A percentile compares a stretch with the other conserved stretches of the same genome.
phyloP scores from a whole-genome alignment of 345 rosid species.

The Salix brachista region DNA sequence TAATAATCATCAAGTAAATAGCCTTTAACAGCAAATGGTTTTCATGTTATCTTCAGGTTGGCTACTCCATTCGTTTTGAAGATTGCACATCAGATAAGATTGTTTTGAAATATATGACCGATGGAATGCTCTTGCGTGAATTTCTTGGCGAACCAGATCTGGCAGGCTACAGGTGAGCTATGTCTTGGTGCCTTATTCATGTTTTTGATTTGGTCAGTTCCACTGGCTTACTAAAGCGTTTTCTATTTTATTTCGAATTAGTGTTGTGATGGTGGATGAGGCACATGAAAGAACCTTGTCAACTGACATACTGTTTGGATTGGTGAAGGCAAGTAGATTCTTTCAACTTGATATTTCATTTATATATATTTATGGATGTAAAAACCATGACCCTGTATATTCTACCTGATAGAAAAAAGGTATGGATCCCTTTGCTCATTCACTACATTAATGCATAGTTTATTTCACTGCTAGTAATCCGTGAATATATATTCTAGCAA shows the following conservation, averaged over 20 bases:
- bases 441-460: not conserved
- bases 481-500: not conserved
- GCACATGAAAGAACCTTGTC: constrained; percentile 99
- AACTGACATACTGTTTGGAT: constrained; percentile 90
- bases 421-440: not conserved
- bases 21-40: not conserved
- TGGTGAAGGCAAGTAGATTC: constrained; percentile 66
- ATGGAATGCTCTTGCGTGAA: constrained; percentile 93
- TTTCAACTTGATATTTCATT: not conserved
- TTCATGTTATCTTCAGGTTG: constrained; percentile 52
- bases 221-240: constrained; percentile 13
- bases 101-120: constrained; percentile 88
- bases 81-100: constrained; percentile 98
- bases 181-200: not conserved
- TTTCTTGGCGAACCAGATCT: constrained; percentile 92
- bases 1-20: too few relatives aligned
- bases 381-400: not conserved
- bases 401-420: not conserved
- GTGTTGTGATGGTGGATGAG: constrained; percentile 95
- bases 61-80: constrained; percentile 95
- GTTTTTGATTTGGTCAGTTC: not conserved
- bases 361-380: not conserved
- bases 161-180: constrained; percentile 71
- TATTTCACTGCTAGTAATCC: not conserved
- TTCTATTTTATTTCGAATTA: constrained; percentile 22